Evolutionary conservation across 805 yeast species (phyloP).

Genomic region (Kregervanrija delftensis): DNA sequence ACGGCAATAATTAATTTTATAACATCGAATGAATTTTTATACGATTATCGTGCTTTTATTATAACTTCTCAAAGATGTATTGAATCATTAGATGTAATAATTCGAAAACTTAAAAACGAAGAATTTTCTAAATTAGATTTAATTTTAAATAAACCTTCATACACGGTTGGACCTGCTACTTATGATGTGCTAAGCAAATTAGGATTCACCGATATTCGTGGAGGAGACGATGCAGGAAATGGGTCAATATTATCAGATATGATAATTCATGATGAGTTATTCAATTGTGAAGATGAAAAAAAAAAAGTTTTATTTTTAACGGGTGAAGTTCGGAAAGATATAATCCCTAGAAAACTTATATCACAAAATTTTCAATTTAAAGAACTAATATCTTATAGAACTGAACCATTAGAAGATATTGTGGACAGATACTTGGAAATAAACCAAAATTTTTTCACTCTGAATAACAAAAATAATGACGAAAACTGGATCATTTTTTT

Average conservation of each 20-base stretch:
- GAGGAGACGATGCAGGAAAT: slow-evolving; percentile 76
- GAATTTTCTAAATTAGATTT: slow-evolving; percentile 20
- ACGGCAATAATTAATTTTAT: slow-evolving; percentile 38
- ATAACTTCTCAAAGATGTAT: slow-evolving; percentile 92
- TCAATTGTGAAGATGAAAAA: slow-evolving; percentile 7
- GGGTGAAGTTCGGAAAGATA: slow-evolving; percentile 79
- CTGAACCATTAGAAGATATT: slow-evolving; percentile 45
- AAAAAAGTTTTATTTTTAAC: slow-evolving; percentile 63
- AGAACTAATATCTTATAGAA: slow-evolving; percentile 66
- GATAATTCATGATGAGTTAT: slow-evolving; percentile 36
- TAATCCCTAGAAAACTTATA: slow-evolving; percentile 58
- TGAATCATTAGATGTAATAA: slow-evolving; percentile 55
- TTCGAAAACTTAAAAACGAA: slow-evolving; percentile 22
- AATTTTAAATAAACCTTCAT: slow-evolving; percentile 45
- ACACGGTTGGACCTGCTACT: slow-evolving; percentile 93
- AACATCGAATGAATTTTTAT: slow-evolving; percentile 33
- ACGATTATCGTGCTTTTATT: slow-evolving; percentile 45
- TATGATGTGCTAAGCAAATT: slow-evolving; percentile 43
- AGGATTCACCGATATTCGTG: slow-evolving; percentile 66
- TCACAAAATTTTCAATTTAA: slow-evolving; percentile 36
- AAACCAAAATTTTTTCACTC: background rate
- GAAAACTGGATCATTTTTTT: slow-evolving; percentile 74
- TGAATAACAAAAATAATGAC: slow-evolving; percentile 1
- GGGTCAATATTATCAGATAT: slow-evolving; percentile 64
- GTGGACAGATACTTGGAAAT: slow-evolving; percentile 30